Evolutionary conservation across 345 rosid genomes (phyloP).

Genomic region (Clarkia xantiana): DNA sequence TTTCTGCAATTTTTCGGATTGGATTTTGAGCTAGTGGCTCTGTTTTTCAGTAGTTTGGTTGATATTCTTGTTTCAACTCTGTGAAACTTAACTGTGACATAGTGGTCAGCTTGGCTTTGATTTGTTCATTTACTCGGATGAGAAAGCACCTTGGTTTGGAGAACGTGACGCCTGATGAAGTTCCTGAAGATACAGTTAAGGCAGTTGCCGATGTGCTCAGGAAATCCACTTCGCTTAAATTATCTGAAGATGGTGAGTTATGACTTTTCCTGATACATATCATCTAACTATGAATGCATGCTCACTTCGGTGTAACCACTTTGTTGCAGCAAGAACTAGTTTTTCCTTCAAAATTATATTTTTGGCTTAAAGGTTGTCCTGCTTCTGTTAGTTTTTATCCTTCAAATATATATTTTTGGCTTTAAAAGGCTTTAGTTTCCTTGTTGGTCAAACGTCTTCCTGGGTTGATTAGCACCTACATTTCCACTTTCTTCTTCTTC

Average conservation of each 20-base stretch:
- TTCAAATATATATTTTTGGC: too few species aligned
- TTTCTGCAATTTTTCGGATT: background rate
- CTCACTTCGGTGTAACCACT: background rate
- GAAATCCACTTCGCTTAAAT: conserved; percentile 51
- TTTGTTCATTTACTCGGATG: conserved; percentile 89
- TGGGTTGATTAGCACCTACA: too few species aligned
- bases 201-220: conserved; percentile 75
- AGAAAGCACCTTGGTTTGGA: conserved; percentile 57
- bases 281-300: background rate
- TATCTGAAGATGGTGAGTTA: conserved; percentile 79
- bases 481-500: too few species aligned
- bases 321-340: background rate
- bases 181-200: conserved; percentile 55
- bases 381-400: too few species aligned
- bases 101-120: conserved; percentile 87
- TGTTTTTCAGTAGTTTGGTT: too few species aligned
- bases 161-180: conserved; percentile 50
- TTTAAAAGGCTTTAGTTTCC: too few species aligned
- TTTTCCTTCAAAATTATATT: too few species aligned
- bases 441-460: too few species aligned
- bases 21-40: background rate
- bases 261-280: background rate
- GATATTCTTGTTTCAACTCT: background rate
- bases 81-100: conserved; percentile 23
- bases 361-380: too few species aligned